Percentiles rank a stretch among this genome's conserved stretches.
phyloP scores from a whole-genome alignment of 495 filamentous ascomycete genomes.

The Alectoria sarmentosa region DNA sequence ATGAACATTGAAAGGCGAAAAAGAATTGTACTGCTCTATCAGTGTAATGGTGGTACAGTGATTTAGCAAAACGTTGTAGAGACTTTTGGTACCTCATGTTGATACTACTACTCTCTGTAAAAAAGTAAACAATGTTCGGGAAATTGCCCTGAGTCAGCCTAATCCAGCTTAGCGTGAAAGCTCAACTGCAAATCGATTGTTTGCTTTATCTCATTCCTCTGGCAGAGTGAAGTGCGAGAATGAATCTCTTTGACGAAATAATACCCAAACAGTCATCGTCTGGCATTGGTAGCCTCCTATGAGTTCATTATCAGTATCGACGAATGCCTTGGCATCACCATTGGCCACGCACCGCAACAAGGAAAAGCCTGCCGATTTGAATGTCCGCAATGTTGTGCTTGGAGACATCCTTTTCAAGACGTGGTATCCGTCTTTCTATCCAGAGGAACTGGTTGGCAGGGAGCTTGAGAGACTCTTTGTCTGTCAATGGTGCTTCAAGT shows the following conservation, averaged over 20 bases:
- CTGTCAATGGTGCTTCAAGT: constrained; percentile 91
- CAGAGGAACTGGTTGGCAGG: constrained; percentile 65
- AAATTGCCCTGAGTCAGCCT: neutral
- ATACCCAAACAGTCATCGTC: neutral
- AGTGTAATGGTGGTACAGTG: neutral
- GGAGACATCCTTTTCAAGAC: constrained; percentile 66
- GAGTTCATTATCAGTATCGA: constrained; percentile 15
- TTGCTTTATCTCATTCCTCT: neutral
- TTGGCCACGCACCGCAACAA: constrained; percentile 24
- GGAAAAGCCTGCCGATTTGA: constrained; percentile 45
- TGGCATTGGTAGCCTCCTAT: constrained; percentile 9
- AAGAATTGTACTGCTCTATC: neutral
- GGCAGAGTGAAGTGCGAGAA: neutral
- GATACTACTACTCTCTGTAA: no score
- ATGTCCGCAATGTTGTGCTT: constrained; percentile 67
- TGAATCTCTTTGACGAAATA: neutral
- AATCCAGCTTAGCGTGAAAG: neutral
- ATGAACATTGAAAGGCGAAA: neutral
- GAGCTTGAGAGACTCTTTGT: constrained; percentile 65
- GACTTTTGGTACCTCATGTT: no score
- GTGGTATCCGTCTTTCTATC: constrained; percentile 74
- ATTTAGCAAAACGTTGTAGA: neutral
- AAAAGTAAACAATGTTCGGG: neutral
- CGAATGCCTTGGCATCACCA: constrained; percentile 15
- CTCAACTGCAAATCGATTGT: neutral